Percentiles rank a stretch among this genome's conserved stretches.
Evolutionary conservation across 169 alveolate species (phyloP).

Genomic region (Plasmodium inui): DNA sequence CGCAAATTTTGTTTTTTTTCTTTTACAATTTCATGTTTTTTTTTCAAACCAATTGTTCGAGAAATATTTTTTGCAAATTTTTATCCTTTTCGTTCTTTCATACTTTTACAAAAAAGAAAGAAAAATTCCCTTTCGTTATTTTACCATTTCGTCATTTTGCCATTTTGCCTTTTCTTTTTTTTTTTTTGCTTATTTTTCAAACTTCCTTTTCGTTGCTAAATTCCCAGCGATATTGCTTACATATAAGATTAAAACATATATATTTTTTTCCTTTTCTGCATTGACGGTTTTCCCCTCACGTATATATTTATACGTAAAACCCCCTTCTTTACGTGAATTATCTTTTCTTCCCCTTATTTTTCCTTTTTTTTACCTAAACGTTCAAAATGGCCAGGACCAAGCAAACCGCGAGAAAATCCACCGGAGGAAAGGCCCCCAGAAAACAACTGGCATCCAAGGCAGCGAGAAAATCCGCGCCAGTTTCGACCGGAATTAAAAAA

Average conservation of each 20-base stretch:
- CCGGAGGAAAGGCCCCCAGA: conserved; percentile 99
- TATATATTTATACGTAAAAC: not conserved
- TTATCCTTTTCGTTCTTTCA: not conserved
- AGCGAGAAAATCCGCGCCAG: conserved; percentile 98
- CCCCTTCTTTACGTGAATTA: not conserved
- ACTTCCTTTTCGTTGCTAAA: not conserved
- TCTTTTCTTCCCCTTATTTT: conserved; percentile 24
- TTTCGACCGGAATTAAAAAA: conserved; percentile 97
- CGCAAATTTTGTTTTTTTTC: not conserved
- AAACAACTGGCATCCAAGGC: conserved; percentile 98
- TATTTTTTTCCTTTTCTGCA: not conserved
- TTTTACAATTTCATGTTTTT: not conserved
- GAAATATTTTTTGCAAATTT: not conserved
- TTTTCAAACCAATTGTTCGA: not conserved
- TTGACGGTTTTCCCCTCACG: not conserved
- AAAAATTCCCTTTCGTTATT: not conserved
- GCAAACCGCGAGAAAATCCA: conserved; percentile 98
- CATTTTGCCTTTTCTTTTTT: not conserved
- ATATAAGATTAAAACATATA: too few species aligned
- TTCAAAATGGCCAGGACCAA: conserved; percentile 97
- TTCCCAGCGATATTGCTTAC: too few species aligned
- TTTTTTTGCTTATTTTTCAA: not conserved
- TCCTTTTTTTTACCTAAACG: not conserved
- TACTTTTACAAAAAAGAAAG: too few species aligned
- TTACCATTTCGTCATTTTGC: not conserved